These are phyloP conservation scores for Rosa rugosa DNA, from an alignment of 306 rosid species.

Conservation along the genomic window DNA sequence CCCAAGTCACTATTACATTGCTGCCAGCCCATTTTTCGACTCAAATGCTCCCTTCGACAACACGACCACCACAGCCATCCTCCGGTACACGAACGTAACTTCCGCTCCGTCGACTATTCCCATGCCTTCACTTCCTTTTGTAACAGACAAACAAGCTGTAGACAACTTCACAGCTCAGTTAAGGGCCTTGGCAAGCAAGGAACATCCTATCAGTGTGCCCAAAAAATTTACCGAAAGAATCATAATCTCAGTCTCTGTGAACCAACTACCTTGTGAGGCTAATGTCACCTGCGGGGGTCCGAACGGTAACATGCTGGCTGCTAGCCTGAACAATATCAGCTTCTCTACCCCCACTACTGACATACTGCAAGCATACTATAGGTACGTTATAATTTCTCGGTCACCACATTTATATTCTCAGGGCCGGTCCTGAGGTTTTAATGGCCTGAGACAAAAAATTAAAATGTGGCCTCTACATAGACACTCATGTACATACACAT, in stretches of 20 bases:
- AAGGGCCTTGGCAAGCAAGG: conserved; percentile 27
- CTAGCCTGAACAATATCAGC: conserved; percentile 40
- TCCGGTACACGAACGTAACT: background rate
- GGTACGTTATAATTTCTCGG: conserved; percentile 5
- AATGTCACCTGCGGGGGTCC: conserved; percentile 29
- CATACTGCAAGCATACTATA: conserved; percentile 34
- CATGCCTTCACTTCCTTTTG: background rate
- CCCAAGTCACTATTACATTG: conserved; percentile 22
- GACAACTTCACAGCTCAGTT: conserved; percentile 18
- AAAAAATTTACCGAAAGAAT: conserved; percentile 13
- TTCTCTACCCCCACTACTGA: conserved; percentile 25
- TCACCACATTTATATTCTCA: too few species aligned
- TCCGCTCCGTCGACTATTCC: background rate
- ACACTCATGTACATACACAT: too few species aligned
- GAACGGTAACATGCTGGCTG: conserved; percentile 12
- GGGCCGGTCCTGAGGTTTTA: too few species aligned
- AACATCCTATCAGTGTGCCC: conserved; percentile 28
- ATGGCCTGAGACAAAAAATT: too few species aligned
- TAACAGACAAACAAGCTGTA: background rate
- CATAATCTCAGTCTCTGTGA: conserved; percentile 24
- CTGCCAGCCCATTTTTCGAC: conserved; percentile 10
- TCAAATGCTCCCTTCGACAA: conserved; percentile 9
- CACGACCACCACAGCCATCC: conserved; percentile 14
- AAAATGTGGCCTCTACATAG: too few species aligned
- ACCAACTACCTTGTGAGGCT: conserved; percentile 17